These are phyloP conservation scores for Heterobasidion irregulare DNA, from an alignment of 1,284 basidiomycete genomes.

Conservation along the genomic window DNA sequence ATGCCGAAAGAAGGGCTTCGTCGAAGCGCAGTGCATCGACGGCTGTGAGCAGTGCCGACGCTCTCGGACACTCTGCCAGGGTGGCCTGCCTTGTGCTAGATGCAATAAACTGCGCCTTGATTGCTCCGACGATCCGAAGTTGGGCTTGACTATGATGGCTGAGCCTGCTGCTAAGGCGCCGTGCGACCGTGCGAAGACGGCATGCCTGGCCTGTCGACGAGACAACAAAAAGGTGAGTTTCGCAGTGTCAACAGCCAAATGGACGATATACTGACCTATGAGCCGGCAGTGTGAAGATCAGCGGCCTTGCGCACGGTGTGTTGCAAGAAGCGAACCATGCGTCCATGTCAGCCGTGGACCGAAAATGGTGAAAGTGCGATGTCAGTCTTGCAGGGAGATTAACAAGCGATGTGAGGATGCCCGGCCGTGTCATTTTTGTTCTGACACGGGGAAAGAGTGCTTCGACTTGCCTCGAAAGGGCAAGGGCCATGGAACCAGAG, in stretches of 20 bases:
- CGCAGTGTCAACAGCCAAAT: not conserved
- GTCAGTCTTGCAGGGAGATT: conserved; percentile 42
- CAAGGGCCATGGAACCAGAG: conserved; percentile 45
- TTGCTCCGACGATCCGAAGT: conserved; percentile 20
- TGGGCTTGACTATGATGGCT: conserved; percentile 10
- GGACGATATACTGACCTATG: too few relatives aligned
- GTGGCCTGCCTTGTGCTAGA: conserved; percentile 39
- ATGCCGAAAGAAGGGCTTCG: conserved; percentile 45
- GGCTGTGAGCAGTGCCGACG: conserved; percentile 44
- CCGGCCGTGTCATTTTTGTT: conserved; percentile 44
- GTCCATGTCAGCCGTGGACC: conserved; percentile 44
- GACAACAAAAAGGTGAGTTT: conserved; percentile 50
- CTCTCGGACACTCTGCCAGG: conserved; percentile 46
- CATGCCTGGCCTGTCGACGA: conserved; percentile 45
- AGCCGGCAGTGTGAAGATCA: conserved; percentile 40
- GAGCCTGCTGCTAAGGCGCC: conserved; percentile 20
- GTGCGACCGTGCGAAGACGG: conserved; percentile 42
- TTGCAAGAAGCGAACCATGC: conserved; percentile 43
- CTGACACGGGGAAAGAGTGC: conserved; percentile 35
- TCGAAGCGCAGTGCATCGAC: conserved; percentile 40
- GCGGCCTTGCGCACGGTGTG: conserved; percentile 48
- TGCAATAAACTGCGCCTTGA: conserved; percentile 37
- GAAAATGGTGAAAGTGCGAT: conserved; percentile 47
- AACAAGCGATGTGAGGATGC: conserved; percentile 49
- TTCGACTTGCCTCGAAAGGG: conserved; percentile 40